Base-by-base conservation (phyloP, 768 basidiomycete species). In the Rhodosporidiobolus sp. region DNA sequence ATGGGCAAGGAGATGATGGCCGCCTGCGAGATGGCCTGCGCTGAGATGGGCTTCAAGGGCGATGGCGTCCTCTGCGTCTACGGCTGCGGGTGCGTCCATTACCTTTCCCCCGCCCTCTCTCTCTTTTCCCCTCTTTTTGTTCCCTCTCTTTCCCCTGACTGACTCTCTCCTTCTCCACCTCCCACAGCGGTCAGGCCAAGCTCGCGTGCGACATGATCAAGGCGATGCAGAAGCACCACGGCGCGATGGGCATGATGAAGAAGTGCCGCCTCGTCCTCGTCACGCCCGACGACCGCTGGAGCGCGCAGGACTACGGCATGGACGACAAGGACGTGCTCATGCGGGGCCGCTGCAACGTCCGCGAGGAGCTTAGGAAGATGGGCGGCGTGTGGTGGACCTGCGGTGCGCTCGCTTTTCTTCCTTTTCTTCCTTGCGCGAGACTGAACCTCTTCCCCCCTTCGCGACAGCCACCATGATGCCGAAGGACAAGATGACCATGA, bases 41-140 rank as follows among this genome's bases (percentile, higher is more conserved):
- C 8, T 14, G 38, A 43, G 38, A 24, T 69, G 24, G 67, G 61
- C 9, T 69, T 62, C 54, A 46, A 63, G 26, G 54, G 54, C 24
- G 24, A 50, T 1, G 60, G 67, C 30, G 3, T 3, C 32, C 7
- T 26, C 38, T 53, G 49, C 32, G 54, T 69, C 52, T 69, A 63
- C 54, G 67, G 67, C 54, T 43, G 63, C 43, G 67, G 67, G 67
- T 69, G 2, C 54, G 67, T 58, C 35, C n/a, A n/a, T n/a, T n/a
- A n/a, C n/a, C n/a, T n/a, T n/a, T n/a, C n/a, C n/a, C n/a, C n/a
- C n/a, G n/a, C n/a, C n/a, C n/a, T n/a, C n/a, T n/a, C n/a, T n/a
- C n/a, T n/a, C n/a, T n/a, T n/a, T 34, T 43, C 14, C 34, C 30
- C n/a, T 62, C 28, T 55, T 28, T 19, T 22, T 11, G 43, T 53